Percentiles rank a stretch among this genome's conserved stretches.
phyloP scores from a whole-genome alignment of 495 filamentous ascomycete species.

The Alectoria sarmentosa region DNA sequence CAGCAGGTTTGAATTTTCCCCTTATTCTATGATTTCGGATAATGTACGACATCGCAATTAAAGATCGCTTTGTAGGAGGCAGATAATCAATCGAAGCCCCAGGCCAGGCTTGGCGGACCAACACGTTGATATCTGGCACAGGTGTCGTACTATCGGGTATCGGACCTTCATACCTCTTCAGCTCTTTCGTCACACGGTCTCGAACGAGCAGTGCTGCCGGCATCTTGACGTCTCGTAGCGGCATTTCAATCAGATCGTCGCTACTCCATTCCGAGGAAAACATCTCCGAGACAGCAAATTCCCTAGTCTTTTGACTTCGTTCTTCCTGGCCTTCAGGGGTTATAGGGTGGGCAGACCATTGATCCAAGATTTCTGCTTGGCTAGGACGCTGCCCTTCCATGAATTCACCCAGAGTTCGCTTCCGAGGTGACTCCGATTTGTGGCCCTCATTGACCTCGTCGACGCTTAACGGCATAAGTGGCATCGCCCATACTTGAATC shows the following conservation, averaged over 20 bases:
- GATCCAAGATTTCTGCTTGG: constrained; percentile 12
- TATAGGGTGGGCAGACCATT: constrained; percentile 6
- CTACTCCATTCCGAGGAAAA: constrained; percentile 71
- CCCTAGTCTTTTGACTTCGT: constrained; percentile 44
- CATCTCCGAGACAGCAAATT: constrained; percentile 66
- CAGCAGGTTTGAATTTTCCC: constrained; percentile 68
- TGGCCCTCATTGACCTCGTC: constrained; percentile 7
- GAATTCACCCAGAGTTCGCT: constrained; percentile 57
- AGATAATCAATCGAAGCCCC: constrained; percentile 55
- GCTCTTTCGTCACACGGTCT: constrained; percentile 53
- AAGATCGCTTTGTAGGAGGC: constrained; percentile 56
- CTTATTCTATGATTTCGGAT: constrained; percentile 64
- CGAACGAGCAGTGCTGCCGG: constrained; percentile 65
- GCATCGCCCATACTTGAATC: constrained; percentile 77
- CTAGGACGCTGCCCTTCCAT: constrained; percentile 28
- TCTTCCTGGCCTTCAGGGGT: constrained; percentile 26
- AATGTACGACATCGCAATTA: constrained; percentile 75
- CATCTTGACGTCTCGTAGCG: constrained; percentile 55
- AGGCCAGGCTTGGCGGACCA: constrained; percentile 79
- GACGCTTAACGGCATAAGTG: constrained; percentile 37
- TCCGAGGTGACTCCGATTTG: constrained; percentile 40
- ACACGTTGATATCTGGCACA: constrained; percentile 60
- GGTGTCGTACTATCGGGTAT: constrained; percentile 42
- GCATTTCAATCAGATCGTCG: constrained; percentile 58
- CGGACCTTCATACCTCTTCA: constrained; percentile 62